These are phyloP conservation scores for Sergeia podlipaevii DNA, from an alignment of 208 protist species.

Conservation along the genomic window DNA sequence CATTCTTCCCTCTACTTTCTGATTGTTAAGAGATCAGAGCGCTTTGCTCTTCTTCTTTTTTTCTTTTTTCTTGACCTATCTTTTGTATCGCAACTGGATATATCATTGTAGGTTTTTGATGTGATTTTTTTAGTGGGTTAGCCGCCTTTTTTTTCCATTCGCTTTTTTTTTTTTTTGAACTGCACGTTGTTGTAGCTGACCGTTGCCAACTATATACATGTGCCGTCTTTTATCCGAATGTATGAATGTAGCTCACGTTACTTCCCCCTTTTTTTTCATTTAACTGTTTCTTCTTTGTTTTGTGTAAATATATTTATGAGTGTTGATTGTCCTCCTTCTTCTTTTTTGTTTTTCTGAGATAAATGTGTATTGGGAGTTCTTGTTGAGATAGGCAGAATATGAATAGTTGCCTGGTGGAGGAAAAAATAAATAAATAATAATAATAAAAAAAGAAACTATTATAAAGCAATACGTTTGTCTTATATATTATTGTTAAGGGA, in stretches of 20 bases:
- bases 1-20: too few species aligned
- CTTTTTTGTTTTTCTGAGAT: conserved; percentile 10
- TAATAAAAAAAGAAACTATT: too few species aligned
- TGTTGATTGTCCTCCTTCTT: neutral
- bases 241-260: neutral
- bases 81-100: conserved; percentile 7
- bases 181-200: neutral
- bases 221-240: too few species aligned
- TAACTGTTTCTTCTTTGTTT: neutral
- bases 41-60: conserved; percentile 1
- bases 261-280: neutral
- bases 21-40: too few species aligned
- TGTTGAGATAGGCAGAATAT: too few species aligned
- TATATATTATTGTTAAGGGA: too few species aligned
- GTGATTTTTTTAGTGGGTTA: neutral
- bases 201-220: neutral
- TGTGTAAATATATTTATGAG: neutral
- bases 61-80: neutral
- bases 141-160: conserved; percentile 6
- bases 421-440: too few species aligned
- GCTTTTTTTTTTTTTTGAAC: neutral
- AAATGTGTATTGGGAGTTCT: too few species aligned
- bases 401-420: too few species aligned
- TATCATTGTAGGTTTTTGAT: neutral
- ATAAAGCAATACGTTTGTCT: too few species aligned